phyloP scores from a whole-genome alignment of 2,329 filamentous ascomycete species.

The Lasiodiplodia theobromae region DNA sequence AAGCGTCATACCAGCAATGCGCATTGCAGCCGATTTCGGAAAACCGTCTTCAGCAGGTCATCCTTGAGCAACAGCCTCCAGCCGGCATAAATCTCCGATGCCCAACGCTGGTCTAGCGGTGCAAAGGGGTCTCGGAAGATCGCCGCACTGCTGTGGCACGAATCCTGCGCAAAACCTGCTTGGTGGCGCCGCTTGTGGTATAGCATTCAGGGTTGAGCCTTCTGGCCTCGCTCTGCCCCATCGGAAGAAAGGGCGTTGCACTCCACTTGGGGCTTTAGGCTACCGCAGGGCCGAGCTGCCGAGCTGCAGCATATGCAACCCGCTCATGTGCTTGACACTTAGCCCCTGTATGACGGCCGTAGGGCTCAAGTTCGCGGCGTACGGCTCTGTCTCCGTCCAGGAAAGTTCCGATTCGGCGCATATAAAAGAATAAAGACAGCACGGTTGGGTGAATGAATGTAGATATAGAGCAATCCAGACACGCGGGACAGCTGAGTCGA shows the following conservation, averaged over 20 bases:
- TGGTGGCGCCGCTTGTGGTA: slow-evolving; percentile 16
- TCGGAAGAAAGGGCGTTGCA: slow-evolving; percentile 28
- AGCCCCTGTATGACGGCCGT: background rate
- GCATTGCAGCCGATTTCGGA: background rate
- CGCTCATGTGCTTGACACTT: slow-evolving; percentile 2
- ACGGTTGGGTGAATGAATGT: background rate
- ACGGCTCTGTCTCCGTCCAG: background rate
- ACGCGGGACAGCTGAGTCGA: background rate
- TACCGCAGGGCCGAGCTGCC: slow-evolving; percentile 8
- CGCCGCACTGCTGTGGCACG: slow-evolving; percentile 6
- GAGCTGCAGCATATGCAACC: slow-evolving; percentile 1
- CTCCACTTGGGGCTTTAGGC: slow-evolving; percentile 19
- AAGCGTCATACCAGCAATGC: background rate
- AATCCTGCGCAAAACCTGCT: slow-evolving; percentile 6
- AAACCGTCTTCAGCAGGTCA: background rate
- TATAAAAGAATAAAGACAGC: slow-evolving; percentile 23
- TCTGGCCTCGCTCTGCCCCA: slow-evolving; percentile 15
- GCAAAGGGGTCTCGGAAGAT: background rate
- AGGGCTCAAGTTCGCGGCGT: background rate
- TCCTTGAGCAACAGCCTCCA: background rate
- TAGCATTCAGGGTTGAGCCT: slow-evolving; percentile 12
- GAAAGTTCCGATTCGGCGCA: background rate
- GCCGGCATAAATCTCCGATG: background rate
- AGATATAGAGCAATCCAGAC: slow-evolving; percentile 1
- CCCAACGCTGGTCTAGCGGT: background rate